Conservation (phyloP, 305 asterid species). For the Ilex paraguariensis region DNA sequence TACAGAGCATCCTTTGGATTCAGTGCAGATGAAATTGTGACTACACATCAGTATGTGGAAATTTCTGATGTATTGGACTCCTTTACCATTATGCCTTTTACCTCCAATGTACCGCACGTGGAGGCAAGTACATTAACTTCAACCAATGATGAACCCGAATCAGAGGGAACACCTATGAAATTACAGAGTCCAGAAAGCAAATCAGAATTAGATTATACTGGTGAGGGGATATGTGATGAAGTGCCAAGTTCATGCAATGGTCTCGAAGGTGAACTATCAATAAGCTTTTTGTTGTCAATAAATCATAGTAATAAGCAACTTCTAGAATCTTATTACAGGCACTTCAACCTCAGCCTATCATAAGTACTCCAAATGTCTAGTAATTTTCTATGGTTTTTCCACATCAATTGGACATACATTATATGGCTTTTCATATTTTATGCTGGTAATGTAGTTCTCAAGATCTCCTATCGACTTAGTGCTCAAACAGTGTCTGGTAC, state of each 20-base stretch:
- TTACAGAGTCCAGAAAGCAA: conserved; percentile 36
- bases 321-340: too few species aligned
- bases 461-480: too few species aligned
- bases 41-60: conserved; percentile 84
- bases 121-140: conserved; percentile 28
- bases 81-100: conserved; percentile 58
- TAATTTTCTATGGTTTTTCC: too few species aligned
- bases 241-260: conserved; percentile 21
- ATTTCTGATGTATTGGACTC: conserved; percentile 74
- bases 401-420: too few species aligned
- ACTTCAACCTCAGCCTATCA: too few species aligned
- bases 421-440: too few species aligned
- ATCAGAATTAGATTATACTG: conserved; percentile 30
- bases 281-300: too few species aligned
- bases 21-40: conserved; percentile 96
- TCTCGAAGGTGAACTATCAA: conserved; percentile 39
- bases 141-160: conserved; percentile 29
- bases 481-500: too few species aligned
- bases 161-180: conserved; percentile 26
- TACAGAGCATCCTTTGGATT: conserved; percentile 98
- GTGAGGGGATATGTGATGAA: conserved; percentile 30
- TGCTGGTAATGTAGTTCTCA: too few species aligned
- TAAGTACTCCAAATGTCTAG: too few species aligned
- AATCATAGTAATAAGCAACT: too few species aligned
- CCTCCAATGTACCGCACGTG: conserved; percentile 26